Evolutionary conservation across 1,139 yeast genomes (phyloP), one percentile per base, ranked within the genome.

Genomic region (Debaryomyces robertsiae): DNA sequence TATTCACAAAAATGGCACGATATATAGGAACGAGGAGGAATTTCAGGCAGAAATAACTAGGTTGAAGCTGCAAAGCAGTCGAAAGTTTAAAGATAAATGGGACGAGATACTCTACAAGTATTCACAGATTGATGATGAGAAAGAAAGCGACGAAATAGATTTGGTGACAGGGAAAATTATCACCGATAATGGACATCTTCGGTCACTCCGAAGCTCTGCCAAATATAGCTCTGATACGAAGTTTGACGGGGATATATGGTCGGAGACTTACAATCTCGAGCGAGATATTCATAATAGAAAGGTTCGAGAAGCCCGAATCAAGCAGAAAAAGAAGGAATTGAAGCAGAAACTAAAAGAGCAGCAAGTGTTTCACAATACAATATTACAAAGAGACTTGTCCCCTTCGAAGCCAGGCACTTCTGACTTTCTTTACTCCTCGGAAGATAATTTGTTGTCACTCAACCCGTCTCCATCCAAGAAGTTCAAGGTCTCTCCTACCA

Each of bases 141-240:
- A 65, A 10, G 82, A 79, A 46, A 84, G 87, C 38, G 91, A 84
- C 55, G 73, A 82, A 23, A 65, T 84, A n/a, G 87, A 84, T 53
- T 54, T 84, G 22, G 54, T 57, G 3, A 78, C 87, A 0, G 89
- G 90, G 2, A 67, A 72, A 39, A 74, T 84, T 4, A 57, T 79
- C 3, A 73, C 65, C 13, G 87, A 84, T 50, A 75, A 77, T 43
- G 93, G 93, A 2, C 93, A 84, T 57, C 50, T 84, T 18, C 60
- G 73, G 39, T 72, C 79, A 3, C 50, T 77, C 36, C 48, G 48
- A 35, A 44, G 44, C 10, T 40, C 46, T 24, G 32, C 36, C 11
- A 15, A 30, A 7, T 36, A 43, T 23, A 13, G 45, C 39, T 39
- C 50, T 30, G 42, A 43, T 23, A 27, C 28, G 32, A 28, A 29